These are phyloP conservation scores for Fusarium nisikadoi DNA, from an alignment of 2,329 filamentous ascomycete genomes.

Conservation along the genomic window DNA sequence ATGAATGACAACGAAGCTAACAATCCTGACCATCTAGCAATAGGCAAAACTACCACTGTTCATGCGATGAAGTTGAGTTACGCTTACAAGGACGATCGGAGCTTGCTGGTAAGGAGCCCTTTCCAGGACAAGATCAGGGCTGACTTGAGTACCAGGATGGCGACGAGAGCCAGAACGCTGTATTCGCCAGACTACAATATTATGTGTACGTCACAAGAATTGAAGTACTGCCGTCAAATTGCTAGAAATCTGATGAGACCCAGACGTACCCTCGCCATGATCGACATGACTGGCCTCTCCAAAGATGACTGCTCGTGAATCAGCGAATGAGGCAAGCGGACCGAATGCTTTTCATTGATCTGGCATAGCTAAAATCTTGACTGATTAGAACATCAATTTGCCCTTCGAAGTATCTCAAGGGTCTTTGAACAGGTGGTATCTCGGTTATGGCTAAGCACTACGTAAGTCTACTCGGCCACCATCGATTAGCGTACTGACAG, in stretches of 20 bases:
- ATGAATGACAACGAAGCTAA: neutral
- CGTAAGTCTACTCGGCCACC: slow-evolving; percentile 46
- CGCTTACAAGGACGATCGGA: fast-evolving
- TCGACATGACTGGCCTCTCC: neutral
- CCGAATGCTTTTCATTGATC: neutral
- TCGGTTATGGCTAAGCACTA: slow-evolving; percentile 81
- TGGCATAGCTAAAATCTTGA: neutral
- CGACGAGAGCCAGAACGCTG: fast-evolving
- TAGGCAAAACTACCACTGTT: neutral
- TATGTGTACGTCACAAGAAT: neutral
- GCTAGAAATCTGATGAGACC: neutral
- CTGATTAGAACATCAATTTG: neutral
- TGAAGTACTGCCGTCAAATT: no score
- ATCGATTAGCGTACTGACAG: neutral
- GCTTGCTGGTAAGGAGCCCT: fast-evolving
- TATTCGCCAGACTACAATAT: neutral
- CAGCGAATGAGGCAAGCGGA: neutral
- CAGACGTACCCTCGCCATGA: neutral
- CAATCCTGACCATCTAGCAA: no score
- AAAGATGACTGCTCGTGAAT: neutral
- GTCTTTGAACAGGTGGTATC: slow-evolving; percentile 72
- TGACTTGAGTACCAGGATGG: neutral
- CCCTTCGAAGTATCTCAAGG: slow-evolving; percentile 43
- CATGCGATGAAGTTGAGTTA: fast-evolving
- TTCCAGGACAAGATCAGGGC: neutral